Evolutionary conservation across 208 protist species (phyloP).

Genomic region (Crithidia bombi): DNA sequence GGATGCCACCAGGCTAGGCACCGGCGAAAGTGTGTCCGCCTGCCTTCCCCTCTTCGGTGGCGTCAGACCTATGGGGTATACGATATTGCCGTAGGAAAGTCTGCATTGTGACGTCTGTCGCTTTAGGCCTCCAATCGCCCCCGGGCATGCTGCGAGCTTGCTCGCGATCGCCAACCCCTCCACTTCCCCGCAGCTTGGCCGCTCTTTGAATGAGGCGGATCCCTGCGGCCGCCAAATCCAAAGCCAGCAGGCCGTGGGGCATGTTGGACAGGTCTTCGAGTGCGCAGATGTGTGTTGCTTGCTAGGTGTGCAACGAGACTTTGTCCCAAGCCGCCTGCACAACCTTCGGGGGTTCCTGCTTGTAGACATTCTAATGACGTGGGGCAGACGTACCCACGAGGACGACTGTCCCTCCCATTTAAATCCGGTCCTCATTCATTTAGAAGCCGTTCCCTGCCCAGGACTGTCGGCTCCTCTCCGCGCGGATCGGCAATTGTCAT

Average conservation of each 20-base stretch:
- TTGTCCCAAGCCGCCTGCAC: slow-evolving; percentile 6
- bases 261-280: slow-evolving; percentile 1
- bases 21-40: too few relatives aligned
- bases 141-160: neutral
- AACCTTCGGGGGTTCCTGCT: neutral
- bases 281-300: neutral
- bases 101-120: too few relatives aligned
- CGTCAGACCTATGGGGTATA: too few relatives aligned
- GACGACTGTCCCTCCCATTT: slow-evolving; percentile 11
- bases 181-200: slow-evolving; percentile 1
- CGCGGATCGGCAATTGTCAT: neutral
- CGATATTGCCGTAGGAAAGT: too few relatives aligned
- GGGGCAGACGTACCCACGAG: slow-evolving; percentile 11
- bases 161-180: too few relatives aligned
- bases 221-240: neutral
- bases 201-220: neutral
- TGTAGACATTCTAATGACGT: neutral
- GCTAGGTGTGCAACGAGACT: neutral
- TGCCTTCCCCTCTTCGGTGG: too few relatives aligned
- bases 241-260: neutral
- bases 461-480: neutral
- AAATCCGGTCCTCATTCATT: neutral
- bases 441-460: neutral
- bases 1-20: too few relatives aligned
- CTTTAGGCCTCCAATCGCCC: neutral